Base-by-base conservation (phyloP, 148 eudicot species). In the Nyssa sinensis region DNA sequence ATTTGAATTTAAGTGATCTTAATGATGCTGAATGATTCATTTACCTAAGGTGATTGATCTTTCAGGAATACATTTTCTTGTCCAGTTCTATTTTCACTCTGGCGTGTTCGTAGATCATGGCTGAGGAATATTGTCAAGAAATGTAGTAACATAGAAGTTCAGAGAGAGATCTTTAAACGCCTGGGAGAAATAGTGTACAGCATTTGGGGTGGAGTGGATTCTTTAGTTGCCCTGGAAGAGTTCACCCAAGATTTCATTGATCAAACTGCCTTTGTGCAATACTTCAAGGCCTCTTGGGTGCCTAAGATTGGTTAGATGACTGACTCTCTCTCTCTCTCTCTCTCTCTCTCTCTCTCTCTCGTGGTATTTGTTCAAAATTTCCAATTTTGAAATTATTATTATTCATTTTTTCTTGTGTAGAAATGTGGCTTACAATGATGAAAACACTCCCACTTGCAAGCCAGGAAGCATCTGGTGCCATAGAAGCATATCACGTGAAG, bases 81-180 rank as follows among this genome's bases (percentile, higher is more conserved):
- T 71, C 94, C 96, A 19, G 74, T 96, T 62, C 76, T 93, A 41
- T 89, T 96, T 77, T 93, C 98, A 24, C 79, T 89, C 14, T 96
- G 98, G 99, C 91, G 98, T 57, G 84, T 93, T 77, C 94, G 98
- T 62, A 85, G 98, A 83, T 87, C 98, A 71, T 96, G 99, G 99
- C 86, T 96, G 74, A 85, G 81, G 59, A 88, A 93, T 75, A 75
- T 93, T 51, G 89, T 96, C 63, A 91, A 88, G 85, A 90, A 83
- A 63, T 96, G 97, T 73, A 71, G 69, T 64, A 83, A 75, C 44
- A 75, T 83, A 55, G 88, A 87, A 80, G 87, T 86, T 77, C 94
- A 82, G 72, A 80, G 94, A 65, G 92, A 93, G 78, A 84, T 93
- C 28, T 88, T 93, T 63, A 87, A 87, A 77, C 88, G 88, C 55